These are phyloP conservation scores for Cladosporium sp. DNA, from an alignment of 2,329 filamentous ascomycete genomes.

Conservation along the genomic window DNA sequence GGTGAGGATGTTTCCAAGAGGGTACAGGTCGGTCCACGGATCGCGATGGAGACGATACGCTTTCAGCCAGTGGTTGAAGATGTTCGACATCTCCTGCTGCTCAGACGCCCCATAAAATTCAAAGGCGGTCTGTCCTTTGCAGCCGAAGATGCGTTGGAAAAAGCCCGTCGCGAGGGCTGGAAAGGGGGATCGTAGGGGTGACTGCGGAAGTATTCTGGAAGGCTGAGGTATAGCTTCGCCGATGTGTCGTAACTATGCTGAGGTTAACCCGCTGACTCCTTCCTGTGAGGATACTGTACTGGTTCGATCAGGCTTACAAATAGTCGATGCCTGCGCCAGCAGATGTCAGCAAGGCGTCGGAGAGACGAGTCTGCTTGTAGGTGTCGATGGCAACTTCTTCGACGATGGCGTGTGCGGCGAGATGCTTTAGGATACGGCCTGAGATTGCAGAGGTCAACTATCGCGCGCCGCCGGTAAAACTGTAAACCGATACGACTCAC, in stretches of 20 bases:
- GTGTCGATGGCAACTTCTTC: not conserved
- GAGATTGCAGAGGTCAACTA: not conserved
- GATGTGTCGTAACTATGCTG: not conserved
- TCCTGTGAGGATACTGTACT: no score
- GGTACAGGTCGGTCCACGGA: no score
- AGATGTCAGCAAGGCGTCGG: not conserved
- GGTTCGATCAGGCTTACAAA: no score
- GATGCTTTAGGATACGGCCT: not conserved
- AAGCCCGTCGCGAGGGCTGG: not conserved
- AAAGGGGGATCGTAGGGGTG: not conserved
- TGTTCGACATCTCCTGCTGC: no score
- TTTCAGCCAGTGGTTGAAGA: no score
- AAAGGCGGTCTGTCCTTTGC: not conserved
- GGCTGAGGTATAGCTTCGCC: not conserved
- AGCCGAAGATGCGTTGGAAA: not conserved
- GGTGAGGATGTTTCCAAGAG: no score
- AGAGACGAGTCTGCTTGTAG: not conserved
- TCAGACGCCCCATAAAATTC: not conserved
- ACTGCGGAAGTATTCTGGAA: not conserved
- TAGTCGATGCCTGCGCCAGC: no score
- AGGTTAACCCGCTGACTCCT: no score
- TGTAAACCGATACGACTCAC: not conserved
- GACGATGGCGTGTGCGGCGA: not conserved
- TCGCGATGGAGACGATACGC: no score
- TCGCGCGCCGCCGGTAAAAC: not conserved